phyloP scores from a whole-genome alignment of 1,284 basidiomycete genomes.

The Athelia psychrophila region DNA sequence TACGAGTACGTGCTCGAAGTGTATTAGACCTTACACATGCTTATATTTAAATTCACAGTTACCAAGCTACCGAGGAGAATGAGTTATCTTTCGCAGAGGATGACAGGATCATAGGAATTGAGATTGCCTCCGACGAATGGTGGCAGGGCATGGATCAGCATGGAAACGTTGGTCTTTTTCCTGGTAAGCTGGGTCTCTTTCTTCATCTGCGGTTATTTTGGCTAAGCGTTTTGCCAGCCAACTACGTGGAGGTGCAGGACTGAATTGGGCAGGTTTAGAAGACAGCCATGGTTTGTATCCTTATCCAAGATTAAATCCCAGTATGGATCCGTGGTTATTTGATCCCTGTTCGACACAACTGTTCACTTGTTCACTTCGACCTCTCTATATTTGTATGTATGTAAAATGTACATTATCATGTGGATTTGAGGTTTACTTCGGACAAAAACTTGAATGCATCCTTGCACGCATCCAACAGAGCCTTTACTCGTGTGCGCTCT shows the following conservation, averaged over 20 bases:
- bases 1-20: constrained; percentile 62
- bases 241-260: constrained; percentile 60
- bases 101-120: constrained; percentile 72
- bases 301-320: too few relatives aligned
- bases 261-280: too few relatives aligned
- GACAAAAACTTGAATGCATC: constrained; percentile 91
- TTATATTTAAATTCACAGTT: constrained; percentile 39
- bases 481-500: constrained; percentile 92
- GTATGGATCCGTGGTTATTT: too few relatives aligned
- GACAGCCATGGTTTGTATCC: too few relatives aligned
- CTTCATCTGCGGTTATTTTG: constrained; percentile 1
- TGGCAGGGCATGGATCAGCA: constrained; percentile 73
- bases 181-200: constrained; percentile 51
- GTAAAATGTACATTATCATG: too few relatives aligned
- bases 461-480: constrained; percentile 93
- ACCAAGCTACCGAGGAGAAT: constrained; percentile 86
- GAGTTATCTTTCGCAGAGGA: constrained; percentile 85
- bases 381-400: too few relatives aligned
- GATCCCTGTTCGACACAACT: too few relatives aligned
- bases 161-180: constrained; percentile 79
- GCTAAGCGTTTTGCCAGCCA: constrained; percentile 34
- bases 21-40: neutral
- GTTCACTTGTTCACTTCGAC: too few relatives aligned
- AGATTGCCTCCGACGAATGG: constrained; percentile 81
- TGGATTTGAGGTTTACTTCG: constrained; percentile 65